Base-by-base conservation (phyloP, 805 yeast genomes). In the Metschnikowia aberdeeniae region DNA sequence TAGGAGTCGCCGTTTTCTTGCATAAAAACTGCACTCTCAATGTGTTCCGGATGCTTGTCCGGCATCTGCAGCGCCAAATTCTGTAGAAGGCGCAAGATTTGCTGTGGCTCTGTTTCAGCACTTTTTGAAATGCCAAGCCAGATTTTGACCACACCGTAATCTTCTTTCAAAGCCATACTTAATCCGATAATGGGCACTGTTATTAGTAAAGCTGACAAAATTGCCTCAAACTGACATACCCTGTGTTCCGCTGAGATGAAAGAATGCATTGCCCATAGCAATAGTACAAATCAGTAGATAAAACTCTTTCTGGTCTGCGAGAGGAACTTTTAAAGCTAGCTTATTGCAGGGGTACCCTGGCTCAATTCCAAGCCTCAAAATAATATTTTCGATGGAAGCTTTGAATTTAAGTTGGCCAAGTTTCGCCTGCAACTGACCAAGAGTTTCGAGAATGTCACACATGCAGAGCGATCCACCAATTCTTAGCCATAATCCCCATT, bases 131-230 rank as follows among this genome's bases (percentile, higher is more conserved):
- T 42, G 14, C 46, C 51, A 14, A 47, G 42, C 53, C 53, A 50
- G 26, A 50, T 36, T 36, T 45, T 47, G 27, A 50, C 42, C 19
- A 45, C 31, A 6, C 41, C 36, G 14, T 50, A 45, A n/a, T 33
- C 40, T 5, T 22, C 29, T 13, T 17, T 30, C 10, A 40, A 14
- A 17, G 35, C 31, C 31, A 46, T 35, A 13, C 47, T 42, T 11
- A 51, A 28, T 1, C 54, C 54, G 6, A 51, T 41, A 10, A 51
- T 44, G 6, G 48, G 49, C 5, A 42, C 54, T 51, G 27, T 6
- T 10, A 49, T 50, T 43, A 47, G 51, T 46, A 35, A 5, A 11
- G 11, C 7, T 12, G 6, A 5, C 14, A 14, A 26, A 19, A 11
- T 5, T 13, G 14, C 8, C 7, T 10, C 13, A 11, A 36, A 12